Conservation (phyloP, 179 eudicot species). For the Beta macrorhiza region DNA sequence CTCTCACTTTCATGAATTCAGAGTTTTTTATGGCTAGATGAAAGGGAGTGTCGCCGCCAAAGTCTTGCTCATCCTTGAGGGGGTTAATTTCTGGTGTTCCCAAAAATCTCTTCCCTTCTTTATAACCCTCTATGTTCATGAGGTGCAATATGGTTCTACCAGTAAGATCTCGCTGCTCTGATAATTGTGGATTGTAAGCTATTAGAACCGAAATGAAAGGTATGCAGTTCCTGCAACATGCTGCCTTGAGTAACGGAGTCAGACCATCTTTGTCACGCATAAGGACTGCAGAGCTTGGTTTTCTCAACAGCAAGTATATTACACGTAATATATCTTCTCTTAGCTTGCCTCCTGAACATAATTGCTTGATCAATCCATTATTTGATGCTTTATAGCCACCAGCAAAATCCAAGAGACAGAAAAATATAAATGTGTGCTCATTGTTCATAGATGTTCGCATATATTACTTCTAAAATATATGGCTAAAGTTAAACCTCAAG, state of each 20-base stretch:
- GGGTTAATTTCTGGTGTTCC: neutral
- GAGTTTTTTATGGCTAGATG: neutral
- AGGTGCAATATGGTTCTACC: slow-evolving; percentile 17
- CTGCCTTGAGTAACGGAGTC: slow-evolving; percentile 19
- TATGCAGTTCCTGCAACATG: neutral
- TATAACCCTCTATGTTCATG: neutral
- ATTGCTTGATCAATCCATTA: neutral
- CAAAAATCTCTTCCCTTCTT: slow-evolving; percentile 6
- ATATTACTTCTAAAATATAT: too few species aligned
- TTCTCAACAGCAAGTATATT: neutral
- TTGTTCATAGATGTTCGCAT: neutral
- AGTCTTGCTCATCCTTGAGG: slow-evolving; percentile 17
- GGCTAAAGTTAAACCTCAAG: neutral
- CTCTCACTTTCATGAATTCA: slow-evolving; percentile 1
- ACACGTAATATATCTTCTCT: slow-evolving; percentile 1
- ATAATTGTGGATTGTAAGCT: neutral
- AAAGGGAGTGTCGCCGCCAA: slow-evolving; percentile 2
- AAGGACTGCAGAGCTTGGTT: neutral
- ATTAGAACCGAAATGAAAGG: slow-evolving; percentile 8
- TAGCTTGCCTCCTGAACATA: neutral
- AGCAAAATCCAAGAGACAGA: neutral
- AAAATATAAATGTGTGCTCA: neutral
- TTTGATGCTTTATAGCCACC: neutral
- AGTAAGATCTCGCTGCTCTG: slow-evolving; percentile 16
- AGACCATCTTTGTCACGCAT: neutral